A percentile compares a stretch with the other conserved stretches of the same genome.
Evolutionary conservation across 2,329 filamentous ascomycete species (phyloP).

Genomic region (Colletotrichum tamarilloi): DNA sequence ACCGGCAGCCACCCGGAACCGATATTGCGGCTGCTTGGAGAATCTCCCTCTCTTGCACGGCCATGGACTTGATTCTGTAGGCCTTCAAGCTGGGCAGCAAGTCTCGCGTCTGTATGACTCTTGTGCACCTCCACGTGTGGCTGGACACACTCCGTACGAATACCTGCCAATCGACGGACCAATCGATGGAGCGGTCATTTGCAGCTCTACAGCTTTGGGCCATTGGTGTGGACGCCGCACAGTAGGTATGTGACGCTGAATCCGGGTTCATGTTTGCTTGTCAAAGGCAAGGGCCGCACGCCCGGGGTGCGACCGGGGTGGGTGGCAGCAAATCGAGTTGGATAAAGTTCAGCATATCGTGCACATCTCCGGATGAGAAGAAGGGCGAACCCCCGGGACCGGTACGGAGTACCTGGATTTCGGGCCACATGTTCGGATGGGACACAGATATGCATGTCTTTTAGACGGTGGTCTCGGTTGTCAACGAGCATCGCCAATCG

Average conservation of each 20-base stretch:
- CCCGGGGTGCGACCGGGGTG: background rate
- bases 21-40: background rate
- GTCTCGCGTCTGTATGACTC: too few species aligned
- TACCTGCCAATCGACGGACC: background rate
- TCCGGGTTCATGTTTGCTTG: slow-evolving; percentile 8
- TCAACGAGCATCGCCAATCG: background rate
- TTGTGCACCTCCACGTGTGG: background rate
- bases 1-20: slow-evolving; percentile 2
- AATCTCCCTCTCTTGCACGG: background rate
- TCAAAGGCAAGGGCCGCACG: background rate
- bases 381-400: too few species aligned
- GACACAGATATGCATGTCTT: background rate
- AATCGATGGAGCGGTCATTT: background rate
- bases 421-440: background rate
- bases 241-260: background rate
- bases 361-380: slow-evolving; percentile 2
- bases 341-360: slow-evolving; percentile 2
- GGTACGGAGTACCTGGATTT: background rate
- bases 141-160: background rate
- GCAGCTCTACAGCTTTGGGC: slow-evolving; percentile 19
- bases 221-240: background rate
- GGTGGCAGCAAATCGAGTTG: background rate
- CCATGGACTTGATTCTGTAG: background rate
- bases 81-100: too few species aligned
- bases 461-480: background rate